phyloP scores from a whole-genome alignment of 2,329 filamentous ascomycete species.

The Grosmannia clavigera region DNA sequence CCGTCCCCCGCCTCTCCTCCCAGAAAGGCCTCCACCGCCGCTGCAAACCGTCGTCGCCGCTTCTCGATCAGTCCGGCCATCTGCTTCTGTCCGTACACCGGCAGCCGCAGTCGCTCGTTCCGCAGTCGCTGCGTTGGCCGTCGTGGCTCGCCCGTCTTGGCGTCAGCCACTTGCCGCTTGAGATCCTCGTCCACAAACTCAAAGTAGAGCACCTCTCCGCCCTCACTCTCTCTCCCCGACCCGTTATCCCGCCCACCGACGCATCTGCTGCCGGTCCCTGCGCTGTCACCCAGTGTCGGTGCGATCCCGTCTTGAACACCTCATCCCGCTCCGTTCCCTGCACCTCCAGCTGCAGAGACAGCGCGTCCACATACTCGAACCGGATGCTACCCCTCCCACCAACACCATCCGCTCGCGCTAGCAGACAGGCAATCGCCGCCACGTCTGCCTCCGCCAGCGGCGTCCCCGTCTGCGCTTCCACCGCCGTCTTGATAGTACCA shows the following conservation, averaged over 20 bases:
- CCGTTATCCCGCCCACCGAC: constrained; percentile 44
- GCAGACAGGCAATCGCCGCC: constrained; percentile 56
- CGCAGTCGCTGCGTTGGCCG: constrained; percentile 55
- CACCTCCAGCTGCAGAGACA: constrained; percentile 67
- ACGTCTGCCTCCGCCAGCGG: constrained; percentile 65
- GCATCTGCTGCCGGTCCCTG: constrained; percentile 39
- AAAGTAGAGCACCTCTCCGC: constrained; percentile 63
- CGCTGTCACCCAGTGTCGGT: constrained; percentile 21
- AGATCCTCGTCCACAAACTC: constrained; percentile 89
- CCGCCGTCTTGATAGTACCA: constrained; percentile 71
- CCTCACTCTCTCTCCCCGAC: constrained; percentile 23
- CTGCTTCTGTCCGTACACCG: constrained; percentile 84
- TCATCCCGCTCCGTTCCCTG: constrained; percentile 55
- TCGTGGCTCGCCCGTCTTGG: constrained; percentile 60
- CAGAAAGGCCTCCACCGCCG: constrained; percentile 65
- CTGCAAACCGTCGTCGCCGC: constrained; percentile 70
- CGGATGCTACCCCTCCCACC: constrained; percentile 44
- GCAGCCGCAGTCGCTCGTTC: constrained; percentile 78
- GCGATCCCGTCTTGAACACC: constrained; percentile 45
- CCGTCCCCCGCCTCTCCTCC: constrained; percentile 49
- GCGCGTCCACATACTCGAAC: constrained; percentile 78
- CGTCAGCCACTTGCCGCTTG: constrained; percentile 62
- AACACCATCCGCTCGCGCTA: not conserved
- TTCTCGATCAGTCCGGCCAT: constrained; percentile 84
- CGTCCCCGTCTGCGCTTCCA: constrained; percentile 69